These are phyloP conservation scores for Waltergamsia citrina DNA, from an alignment of 2,329 filamentous ascomycete genomes.

Conservation along the genomic window DNA sequence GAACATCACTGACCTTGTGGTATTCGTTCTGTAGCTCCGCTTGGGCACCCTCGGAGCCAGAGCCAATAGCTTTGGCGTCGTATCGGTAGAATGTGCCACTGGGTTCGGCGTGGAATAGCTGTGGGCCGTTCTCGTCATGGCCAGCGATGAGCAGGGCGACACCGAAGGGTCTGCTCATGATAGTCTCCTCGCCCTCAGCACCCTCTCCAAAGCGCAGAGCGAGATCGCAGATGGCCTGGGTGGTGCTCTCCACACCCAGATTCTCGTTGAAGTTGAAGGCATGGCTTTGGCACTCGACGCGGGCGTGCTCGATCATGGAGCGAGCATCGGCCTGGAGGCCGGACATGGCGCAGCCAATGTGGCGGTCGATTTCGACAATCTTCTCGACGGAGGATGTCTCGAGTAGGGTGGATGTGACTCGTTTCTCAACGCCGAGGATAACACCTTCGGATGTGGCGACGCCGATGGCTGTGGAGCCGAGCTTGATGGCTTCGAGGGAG, in stretches of 20 bases:
- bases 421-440: slow-evolving; percentile 96
- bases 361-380: slow-evolving; percentile 98
- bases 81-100: slow-evolving; percentile 98
- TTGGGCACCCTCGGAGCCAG: slow-evolving; percentile 92
- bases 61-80: slow-evolving; percentile 97
- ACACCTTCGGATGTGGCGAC: slow-evolving; percentile 93
- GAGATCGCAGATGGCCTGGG: slow-evolving; percentile 96
- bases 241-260: slow-evolving; percentile 92
- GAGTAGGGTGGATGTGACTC: slow-evolving; percentile 92
- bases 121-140: slow-evolving; percentile 93
- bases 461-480: slow-evolving; percentile 95
- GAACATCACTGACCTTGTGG: slow-evolving; percentile 60
- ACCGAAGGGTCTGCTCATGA: slow-evolving; percentile 96
- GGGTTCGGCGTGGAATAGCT: slow-evolving; percentile 95
- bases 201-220: slow-evolving; percentile 95
- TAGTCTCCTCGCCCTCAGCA: slow-evolving; percentile 94
- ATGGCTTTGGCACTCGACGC: slow-evolving; percentile 95
- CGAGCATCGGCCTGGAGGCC: slow-evolving; percentile 95
- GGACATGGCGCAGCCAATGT: slow-evolving; percentile 98
- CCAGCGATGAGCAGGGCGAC: slow-evolving; percentile 94
- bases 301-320: slow-evolving; percentile 96
- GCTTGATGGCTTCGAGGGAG: slow-evolving; percentile 99
- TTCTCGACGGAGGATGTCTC: slow-evolving; percentile 98
- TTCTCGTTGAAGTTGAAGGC: slow-evolving; percentile 97
- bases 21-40: slow-evolving; percentile 98